phyloP scores from a whole-genome alignment of 139 green algal species.

The Spirogloea muscicola region DNA sequence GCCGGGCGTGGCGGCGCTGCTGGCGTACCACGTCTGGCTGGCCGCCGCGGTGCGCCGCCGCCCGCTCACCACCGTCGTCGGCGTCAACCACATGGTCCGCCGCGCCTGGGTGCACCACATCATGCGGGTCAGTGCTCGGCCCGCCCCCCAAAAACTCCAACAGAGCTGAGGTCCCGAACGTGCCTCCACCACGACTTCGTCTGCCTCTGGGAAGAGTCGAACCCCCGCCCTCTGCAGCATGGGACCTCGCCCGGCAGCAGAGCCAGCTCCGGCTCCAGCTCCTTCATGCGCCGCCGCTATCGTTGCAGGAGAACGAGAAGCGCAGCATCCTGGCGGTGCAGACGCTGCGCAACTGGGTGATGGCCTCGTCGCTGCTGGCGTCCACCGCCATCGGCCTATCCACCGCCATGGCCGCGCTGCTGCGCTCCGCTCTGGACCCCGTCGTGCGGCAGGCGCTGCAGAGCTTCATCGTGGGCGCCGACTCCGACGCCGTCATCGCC shows the following conservation, averaged over 20 bases:
- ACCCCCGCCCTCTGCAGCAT: too few relatives aligned
- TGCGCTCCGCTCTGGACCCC: not conserved
- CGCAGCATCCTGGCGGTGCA: slow-evolving; percentile 28
- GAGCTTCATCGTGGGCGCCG: not conserved
- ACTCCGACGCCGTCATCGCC: not conserved
- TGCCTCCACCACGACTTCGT: too few relatives aligned
- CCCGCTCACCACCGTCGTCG: slow-evolving; percentile 17
- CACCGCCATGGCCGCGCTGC: slow-evolving; percentile 3
- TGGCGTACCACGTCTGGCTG: slow-evolving; percentile 1
- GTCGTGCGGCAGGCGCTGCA: not conserved
- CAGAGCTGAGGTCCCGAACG: too few relatives aligned
- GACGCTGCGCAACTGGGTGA: slow-evolving; percentile 19
- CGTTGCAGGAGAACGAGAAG: slow-evolving; percentile 11
- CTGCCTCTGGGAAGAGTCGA: too few relatives aligned
- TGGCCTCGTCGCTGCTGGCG: slow-evolving; percentile 9
- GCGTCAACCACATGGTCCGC: slow-evolving; percentile 10
- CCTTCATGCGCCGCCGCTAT: too few relatives aligned
- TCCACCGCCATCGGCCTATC: slow-evolving; percentile 16
- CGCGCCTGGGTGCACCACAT: slow-evolving; percentile 17
- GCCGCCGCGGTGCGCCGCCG: not conserved
- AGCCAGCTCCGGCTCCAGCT: too few relatives aligned
- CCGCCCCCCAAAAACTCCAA: too few relatives aligned
- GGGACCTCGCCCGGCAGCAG: too few relatives aligned
- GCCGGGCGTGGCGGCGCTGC: not conserved
- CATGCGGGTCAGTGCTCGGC: not conserved